A percentile compares a stretch with the other conserved stretches of the same genome.
phyloP scores from a whole-genome alignment of 805 yeast species.

The Zygotorulaspora chibaensis region DNA sequence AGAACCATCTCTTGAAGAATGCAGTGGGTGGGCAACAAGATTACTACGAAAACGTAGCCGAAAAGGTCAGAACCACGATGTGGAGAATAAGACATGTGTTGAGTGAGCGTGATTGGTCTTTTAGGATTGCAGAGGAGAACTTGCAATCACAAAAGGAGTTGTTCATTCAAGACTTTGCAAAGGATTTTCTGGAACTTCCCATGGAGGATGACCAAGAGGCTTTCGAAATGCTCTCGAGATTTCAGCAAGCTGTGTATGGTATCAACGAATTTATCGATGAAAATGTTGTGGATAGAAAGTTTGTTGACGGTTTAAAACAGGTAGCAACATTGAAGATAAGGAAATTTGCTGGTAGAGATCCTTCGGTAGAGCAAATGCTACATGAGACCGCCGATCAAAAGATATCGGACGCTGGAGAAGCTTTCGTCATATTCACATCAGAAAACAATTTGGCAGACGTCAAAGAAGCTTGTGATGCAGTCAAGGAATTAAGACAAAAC shows the following conservation, averaged over 20 bases:
- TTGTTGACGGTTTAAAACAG: constrained; percentile 61
- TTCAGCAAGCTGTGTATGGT: constrained; percentile 82
- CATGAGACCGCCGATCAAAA: constrained; percentile 21
- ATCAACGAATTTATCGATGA: constrained; percentile 63
- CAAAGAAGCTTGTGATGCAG: constrained; percentile 38
- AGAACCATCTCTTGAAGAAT: constrained; percentile 53
- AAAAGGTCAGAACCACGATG: constrained; percentile 57
- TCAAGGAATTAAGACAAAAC: constrained; percentile 46
- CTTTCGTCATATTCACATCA: constrained; percentile 45
- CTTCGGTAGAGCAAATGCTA: constrained; percentile 37
- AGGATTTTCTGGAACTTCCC: constrained; percentile 52
- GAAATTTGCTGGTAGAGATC: constrained; percentile 49
- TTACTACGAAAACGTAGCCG: constrained; percentile 35
- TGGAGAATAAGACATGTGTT: constrained; percentile 81
- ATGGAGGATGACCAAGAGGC: constrained; percentile 52
- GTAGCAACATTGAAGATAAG: constrained; percentile 65
- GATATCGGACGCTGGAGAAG: constrained; percentile 39
- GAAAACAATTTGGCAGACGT: constrained; percentile 41
- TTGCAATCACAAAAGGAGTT: constrained; percentile 41
- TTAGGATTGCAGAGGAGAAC: constrained; percentile 51
- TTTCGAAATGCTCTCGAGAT: constrained; percentile 67
- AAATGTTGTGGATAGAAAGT: constrained; percentile 53
- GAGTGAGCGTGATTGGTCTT: constrained; percentile 76
- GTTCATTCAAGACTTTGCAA: constrained; percentile 54
- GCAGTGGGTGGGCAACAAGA: constrained; percentile 40